Evolutionary conservation across 1,139 yeast genomes (phyloP).

Genomic region (Blastobotrys indianensis): DNA sequence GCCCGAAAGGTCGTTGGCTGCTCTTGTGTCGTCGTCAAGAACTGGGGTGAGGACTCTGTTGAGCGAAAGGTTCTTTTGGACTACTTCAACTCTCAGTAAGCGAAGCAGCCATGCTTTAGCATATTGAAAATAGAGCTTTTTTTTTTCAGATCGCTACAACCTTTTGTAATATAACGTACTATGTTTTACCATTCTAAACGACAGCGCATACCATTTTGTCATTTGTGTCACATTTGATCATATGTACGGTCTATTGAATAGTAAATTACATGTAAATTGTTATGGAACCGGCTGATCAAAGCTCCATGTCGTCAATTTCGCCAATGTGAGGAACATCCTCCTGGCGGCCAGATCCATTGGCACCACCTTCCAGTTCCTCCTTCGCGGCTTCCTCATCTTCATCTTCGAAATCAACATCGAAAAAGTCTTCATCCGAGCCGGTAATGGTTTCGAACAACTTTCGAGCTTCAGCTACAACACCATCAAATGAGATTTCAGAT

Average conservation of each 20-base stretch:
- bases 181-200: slow-evolving; percentile 8
- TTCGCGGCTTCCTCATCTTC: slow-evolving; percentile 52
- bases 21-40: slow-evolving; percentile 98
- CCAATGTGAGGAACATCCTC: no score
- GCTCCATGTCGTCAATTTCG: no score
- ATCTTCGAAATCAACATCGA: slow-evolving; percentile 93
- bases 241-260: no score
- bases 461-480: slow-evolving; percentile 77
- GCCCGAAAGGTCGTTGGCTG: slow-evolving; percentile 99
- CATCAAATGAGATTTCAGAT: slow-evolving; percentile 84
- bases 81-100: slow-evolving; percentile 86
- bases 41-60: slow-evolving; percentile 99
- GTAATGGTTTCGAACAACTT: slow-evolving; percentile 68
- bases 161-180: not conserved
- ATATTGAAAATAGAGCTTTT: no score
- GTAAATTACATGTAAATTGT: no score
- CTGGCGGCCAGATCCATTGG: no score
- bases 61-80: slow-evolving; percentile 96
- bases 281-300: not conserved
- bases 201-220: slow-evolving; percentile 1
- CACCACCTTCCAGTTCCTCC: no score
- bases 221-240: no score
- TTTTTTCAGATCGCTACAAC: not conserved
- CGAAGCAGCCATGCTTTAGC: no score
- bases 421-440: slow-evolving; percentile 92